Evolutionary conservation across 768 basidiomycete genomes (phyloP).

Genomic region (Exidia glandulosa): DNA sequence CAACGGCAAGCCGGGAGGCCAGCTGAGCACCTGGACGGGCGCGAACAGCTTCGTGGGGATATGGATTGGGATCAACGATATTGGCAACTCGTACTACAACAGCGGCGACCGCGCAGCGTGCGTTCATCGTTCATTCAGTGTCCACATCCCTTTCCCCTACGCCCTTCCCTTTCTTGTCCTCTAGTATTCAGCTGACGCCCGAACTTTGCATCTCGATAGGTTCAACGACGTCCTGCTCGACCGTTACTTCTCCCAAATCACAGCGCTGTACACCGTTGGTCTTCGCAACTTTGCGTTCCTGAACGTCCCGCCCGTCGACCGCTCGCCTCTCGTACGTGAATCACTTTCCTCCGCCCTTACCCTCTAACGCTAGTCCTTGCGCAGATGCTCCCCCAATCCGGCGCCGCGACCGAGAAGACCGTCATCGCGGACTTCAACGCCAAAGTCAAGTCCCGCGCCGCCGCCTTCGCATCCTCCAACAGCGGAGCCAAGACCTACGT

Average conservation of each 20-base stretch:
- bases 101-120: constrained; percentile 39
- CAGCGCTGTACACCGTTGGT: constrained; percentile 40
- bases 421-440: constrained; percentile 44
- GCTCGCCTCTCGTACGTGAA: constrained; percentile 42
- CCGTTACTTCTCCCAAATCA: constrained; percentile 38
- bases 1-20: constrained; percentile 31
- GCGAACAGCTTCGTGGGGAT: constrained; percentile 48
- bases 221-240: constrained; percentile 39
- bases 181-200: not conserved
- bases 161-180: not conserved
- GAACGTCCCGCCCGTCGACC: constrained; percentile 48
- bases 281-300: constrained; percentile 54
- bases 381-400: constrained; percentile 39
- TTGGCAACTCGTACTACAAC: constrained; percentile 40
- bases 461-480: constrained; percentile 32
- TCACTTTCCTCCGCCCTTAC: constrained; percentile 15
- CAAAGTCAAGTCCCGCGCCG: constrained; percentile 32
- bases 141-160: too few species aligned
- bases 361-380: not conserved
- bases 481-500: constrained; percentile 15
- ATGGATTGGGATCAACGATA: constrained; percentile 68
- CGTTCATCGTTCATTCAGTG: too few species aligned
- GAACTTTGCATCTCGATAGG: constrained; percentile 14
- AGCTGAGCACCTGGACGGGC: constrained; percentile 43
- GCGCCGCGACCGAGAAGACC: constrained; percentile 30